phyloP scores from a whole-genome alignment of 2,329 filamentous ascomycete species.

The Talaromyces verruculosus region DNA sequence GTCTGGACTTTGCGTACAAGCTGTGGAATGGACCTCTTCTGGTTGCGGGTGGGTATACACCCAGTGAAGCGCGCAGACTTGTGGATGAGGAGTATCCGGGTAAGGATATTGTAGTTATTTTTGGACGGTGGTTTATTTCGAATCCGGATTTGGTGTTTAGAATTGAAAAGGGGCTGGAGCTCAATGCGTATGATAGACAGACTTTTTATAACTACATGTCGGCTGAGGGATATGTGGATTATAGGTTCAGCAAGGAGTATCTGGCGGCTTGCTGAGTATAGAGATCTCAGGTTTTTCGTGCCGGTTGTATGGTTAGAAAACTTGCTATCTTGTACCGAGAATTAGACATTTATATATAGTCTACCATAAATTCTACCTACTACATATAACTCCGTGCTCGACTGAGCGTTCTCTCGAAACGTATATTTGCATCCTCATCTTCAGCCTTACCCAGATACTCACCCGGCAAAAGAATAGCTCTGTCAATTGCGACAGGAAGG shows the following conservation, averaged over 20 bases:
- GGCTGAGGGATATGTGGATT: constrained; percentile 30
- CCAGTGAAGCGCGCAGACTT: constrained; percentile 36
- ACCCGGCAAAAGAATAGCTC: constrained; percentile 30
- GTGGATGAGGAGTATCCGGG: constrained; percentile 29
- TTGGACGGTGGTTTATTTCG: constrained; percentile 33
- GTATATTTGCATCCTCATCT: constrained; percentile 26
- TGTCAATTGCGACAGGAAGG: constrained; percentile 53
- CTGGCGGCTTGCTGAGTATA: background rate
- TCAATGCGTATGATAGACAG: constrained; percentile 24
- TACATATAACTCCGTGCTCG: background rate
- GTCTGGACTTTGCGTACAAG: constrained; percentile 13
- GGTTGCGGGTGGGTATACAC: constrained; percentile 48
- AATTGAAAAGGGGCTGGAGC: constrained; percentile 23
- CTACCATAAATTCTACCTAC: no score
- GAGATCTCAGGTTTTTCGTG: background rate
- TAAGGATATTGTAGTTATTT: constrained; percentile 31
- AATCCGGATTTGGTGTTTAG: constrained; percentile 30
- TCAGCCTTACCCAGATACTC: constrained; percentile 22
- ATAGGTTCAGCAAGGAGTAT: constrained; percentile 37
- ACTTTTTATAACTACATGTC: constrained; percentile 25
- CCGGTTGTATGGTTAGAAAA: background rate
- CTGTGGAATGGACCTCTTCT: constrained; percentile 41
- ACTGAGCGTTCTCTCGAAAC: background rate
- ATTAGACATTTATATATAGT: background rate
- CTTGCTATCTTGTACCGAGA: background rate